Base-by-base conservation (phyloP, 2,329 filamentous ascomycete species). In the Alternaria incomplexa region DNA sequence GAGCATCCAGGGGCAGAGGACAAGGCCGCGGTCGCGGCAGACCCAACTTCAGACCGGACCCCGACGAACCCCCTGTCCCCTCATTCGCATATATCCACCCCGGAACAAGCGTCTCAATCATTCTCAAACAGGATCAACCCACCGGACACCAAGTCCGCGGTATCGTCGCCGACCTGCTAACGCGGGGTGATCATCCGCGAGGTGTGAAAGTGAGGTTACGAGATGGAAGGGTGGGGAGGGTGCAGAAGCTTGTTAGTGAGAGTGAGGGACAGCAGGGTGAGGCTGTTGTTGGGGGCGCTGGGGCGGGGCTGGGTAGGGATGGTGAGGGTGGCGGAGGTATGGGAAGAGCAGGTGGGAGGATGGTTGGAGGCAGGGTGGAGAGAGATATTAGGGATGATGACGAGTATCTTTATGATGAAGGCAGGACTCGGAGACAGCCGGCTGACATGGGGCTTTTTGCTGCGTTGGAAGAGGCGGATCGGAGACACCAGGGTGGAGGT, bases 181-280 rank as follows among this genome's bases (percentile, higher is more conserved):
- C 91, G 3, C 83, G 87, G 1, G 90, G 91, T 25, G 88, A 94
- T 69, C 92, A 95, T 72, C 90, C 91, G 3, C 85, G 90, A 10
- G 92, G 92, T 36, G 92, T 94, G 81, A 95, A 94, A 78, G 91
- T 94, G 23, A 87, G 91, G 3, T 83, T 95, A 6, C 81, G 82
- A 1, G 90, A 92, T 76, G 91, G 91, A 1, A 85, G 90, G 25
- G 87, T 95, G 3, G 92, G 92, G 2, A 83, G 92, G 15, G 92
- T 95, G 26, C 92, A 94, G 78, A 82, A 84, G 47, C 84, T 92
- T 78, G 82, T 79, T 3, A 62, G 15, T 57, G 74, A 47, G 65
- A 63, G 44, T 2, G 71, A 75, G 28, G 63, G 72, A 0, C 22
- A 61, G 44, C 58, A 48, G 20, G 77, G 75, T 10, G 74, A 77